A percentile compares a stretch with the other conserved stretches of the same genome.
phyloP scores from a whole-genome alignment of 2,329 filamentous ascomycete genomes.

The Magnaporthiopsis incrustans region DNA sequence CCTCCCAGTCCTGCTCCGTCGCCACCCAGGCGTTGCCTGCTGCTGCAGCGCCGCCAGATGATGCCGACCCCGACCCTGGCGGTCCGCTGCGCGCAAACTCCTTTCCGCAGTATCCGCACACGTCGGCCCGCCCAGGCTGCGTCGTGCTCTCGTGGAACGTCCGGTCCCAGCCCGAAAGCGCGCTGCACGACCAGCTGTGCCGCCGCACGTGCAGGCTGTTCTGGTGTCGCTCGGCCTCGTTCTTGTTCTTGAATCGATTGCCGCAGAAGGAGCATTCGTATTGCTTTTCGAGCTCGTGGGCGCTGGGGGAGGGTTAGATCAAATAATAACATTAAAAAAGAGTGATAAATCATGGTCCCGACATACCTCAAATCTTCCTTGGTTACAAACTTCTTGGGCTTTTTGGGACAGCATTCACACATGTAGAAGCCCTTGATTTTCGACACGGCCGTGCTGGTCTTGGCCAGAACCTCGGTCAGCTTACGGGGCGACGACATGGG shows the following conservation, averaged over 20 bases:
- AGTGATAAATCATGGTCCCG: background rate
- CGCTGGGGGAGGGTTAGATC: slow-evolving; percentile 36
- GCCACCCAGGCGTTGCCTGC: slow-evolving; percentile 29
- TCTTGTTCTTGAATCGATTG: slow-evolving; percentile 98
- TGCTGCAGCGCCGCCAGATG: slow-evolving; percentile 20
- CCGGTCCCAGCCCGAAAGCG: slow-evolving; percentile 66
- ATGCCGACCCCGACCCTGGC: slow-evolving; percentile 9
- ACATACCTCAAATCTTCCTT: slow-evolving; percentile 76
- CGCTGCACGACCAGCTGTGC: slow-evolving; percentile 95
- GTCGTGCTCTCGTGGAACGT: slow-evolving; percentile 79
- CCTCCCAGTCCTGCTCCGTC: slow-evolving; percentile 83
- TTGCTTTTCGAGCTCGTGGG: slow-evolving; percentile 91
- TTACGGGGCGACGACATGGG: slow-evolving; percentile 41
- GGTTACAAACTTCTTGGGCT: slow-evolving; percentile 89
- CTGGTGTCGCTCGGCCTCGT: slow-evolving; percentile 92
- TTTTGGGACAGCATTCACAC: slow-evolving; percentile 95
- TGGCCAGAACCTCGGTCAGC: slow-evolving; percentile 37
- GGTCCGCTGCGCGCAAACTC: slow-evolving; percentile 60
- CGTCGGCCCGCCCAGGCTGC: slow-evolving; percentile 61
- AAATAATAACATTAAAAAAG: background rate
- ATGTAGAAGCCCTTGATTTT: slow-evolving; percentile 51
- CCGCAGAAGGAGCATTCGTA: slow-evolving; percentile 89
- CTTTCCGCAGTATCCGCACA: slow-evolving; percentile 91
- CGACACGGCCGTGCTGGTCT: slow-evolving; percentile 26
- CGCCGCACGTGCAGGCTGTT: slow-evolving; percentile 88